These are phyloP conservation scores for Conticribra guillardii DNA, from an alignment of 108 stramenopile species.

Conservation along the genomic window DNA sequence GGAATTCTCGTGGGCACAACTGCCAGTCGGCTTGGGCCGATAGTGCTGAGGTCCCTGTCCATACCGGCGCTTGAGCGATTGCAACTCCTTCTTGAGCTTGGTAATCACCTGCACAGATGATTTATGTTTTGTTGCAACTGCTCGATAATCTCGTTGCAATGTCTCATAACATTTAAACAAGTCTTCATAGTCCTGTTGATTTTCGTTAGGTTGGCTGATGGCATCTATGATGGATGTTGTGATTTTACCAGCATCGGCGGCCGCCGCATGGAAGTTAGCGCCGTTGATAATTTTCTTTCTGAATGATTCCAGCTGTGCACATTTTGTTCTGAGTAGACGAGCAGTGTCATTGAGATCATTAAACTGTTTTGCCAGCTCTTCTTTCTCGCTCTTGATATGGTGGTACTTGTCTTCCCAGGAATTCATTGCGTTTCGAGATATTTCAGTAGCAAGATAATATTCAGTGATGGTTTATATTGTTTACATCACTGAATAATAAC, in stretches of 20 bases:
- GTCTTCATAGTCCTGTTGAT: slow-evolving; percentile 22
- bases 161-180: slow-evolving; percentile 23
- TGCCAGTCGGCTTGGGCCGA: neutral
- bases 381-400: slow-evolving; percentile 10
- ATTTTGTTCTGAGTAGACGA: slow-evolving; percentile 10
- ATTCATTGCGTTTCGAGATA: too few species aligned
- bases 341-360: slow-evolving; percentile 5
- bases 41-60: slow-evolving; percentile 5
- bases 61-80: slow-evolving; percentile 21
- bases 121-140: slow-evolving; percentile 26
- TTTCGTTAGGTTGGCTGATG: neutral
- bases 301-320: slow-evolving; percentile 11
- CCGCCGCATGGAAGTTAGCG: neutral
- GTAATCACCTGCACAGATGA: slow-evolving; percentile 22
- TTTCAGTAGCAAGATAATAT: too few species aligned
- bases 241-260: neutral
- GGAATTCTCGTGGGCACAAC: slow-evolving; percentile 2
- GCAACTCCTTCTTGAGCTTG: slow-evolving; percentile 37
- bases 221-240: neutral
- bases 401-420: slow-evolving; percentile 18
- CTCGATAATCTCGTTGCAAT: slow-evolving; percentile 14
- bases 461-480: too few species aligned
- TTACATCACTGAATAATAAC: too few species aligned
- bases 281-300: neutral
- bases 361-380: slow-evolving; percentile 7